Evolutionary conservation across 805 yeast species (phyloP).

Genomic region (Candida ponderosae): DNA sequence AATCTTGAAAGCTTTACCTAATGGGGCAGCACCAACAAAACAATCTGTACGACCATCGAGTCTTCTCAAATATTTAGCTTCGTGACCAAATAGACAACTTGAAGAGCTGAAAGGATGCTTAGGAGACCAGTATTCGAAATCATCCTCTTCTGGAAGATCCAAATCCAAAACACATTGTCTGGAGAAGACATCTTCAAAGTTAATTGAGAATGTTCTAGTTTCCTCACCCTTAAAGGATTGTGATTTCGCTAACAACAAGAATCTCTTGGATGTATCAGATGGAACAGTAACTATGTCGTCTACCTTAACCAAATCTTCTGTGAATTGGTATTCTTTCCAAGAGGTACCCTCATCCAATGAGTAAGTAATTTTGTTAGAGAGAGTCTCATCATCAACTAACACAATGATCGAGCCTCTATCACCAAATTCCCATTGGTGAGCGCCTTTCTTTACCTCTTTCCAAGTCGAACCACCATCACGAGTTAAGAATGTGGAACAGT

Average conservation of each 20-base stretch:
- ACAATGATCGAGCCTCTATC: slow-evolving; percentile 88
- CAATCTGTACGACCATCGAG: slow-evolving; percentile 48
- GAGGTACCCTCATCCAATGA: slow-evolving; percentile 74
- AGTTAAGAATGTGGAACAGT: slow-evolving; percentile 68
- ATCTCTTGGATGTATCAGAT: slow-evolving; percentile 74
- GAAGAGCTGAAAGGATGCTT: slow-evolving; percentile 40
- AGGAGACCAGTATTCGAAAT: slow-evolving; percentile 61
- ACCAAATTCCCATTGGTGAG: slow-evolving; percentile 90
- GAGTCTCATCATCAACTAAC: slow-evolving; percentile 48
- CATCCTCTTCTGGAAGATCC: slow-evolving; percentile 37
- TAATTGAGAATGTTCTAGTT: slow-evolving; percentile 42
- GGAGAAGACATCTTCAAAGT: slow-evolving; percentile 42
- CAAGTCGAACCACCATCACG: slow-evolving; percentile 87
- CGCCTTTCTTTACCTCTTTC: slow-evolving; percentile 70
- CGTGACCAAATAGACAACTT: slow-evolving; percentile 70
- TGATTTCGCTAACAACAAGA: slow-evolving; percentile 51
- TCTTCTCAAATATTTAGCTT: slow-evolving; percentile 50
- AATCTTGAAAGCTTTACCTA: slow-evolving; percentile 46
- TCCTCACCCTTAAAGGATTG: slow-evolving; percentile 34
- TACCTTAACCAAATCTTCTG: slow-evolving; percentile 47
- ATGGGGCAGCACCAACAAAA: slow-evolving; percentile 50
- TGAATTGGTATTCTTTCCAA: slow-evolving; percentile 64
- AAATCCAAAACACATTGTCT: slow-evolving; percentile 49
- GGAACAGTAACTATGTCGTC: slow-evolving; percentile 85
- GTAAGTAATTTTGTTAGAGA: slow-evolving; percentile 51